A percentile compares a stretch with the other conserved stretches of the same genome.
Conservation (phyloP, 2,329 filamentous ascomycete species). For the Taxawa tesnikishii region DNA sequence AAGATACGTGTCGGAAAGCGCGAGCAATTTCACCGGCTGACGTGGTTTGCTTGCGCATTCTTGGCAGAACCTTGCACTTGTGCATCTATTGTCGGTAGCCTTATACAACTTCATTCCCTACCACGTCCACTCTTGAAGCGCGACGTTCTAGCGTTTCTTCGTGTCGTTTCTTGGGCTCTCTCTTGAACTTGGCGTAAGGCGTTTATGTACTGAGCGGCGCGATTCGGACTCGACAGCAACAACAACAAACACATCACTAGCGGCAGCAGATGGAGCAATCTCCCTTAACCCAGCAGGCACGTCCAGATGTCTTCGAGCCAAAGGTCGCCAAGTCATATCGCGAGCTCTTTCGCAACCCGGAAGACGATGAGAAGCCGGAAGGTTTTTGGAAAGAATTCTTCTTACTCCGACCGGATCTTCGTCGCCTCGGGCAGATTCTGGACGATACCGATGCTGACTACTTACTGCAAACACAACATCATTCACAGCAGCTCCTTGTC, state of each 20-base stretch:
- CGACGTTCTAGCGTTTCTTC: too few species aligned
- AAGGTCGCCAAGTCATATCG: conserved; percentile 91
- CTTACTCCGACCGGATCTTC: conserved; percentile 66
- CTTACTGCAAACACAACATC: conserved; percentile 60
- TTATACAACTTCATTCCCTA: too few species aligned
- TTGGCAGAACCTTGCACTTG: too few species aligned
- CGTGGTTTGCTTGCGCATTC: too few species aligned
- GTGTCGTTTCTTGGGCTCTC: too few species aligned
- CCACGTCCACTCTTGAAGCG: too few species aligned
- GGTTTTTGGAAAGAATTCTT: conserved; percentile 98
- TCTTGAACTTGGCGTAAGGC: background rate
- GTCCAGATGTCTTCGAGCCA: conserved; percentile 81
- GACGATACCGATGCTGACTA: conserved; percentile 60
- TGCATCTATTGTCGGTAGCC: too few species aligned
- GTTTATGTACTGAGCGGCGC: background rate
- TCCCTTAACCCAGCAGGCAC: conserved; percentile 82
- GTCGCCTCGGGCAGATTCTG: conserved; percentile 55
- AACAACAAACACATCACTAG: too few species aligned
- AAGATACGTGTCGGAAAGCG: too few species aligned
- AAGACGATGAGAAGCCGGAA: conserved; percentile 60
- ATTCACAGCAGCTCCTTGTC: conserved; percentile 67
- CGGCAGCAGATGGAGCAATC: conserved; percentile 90
- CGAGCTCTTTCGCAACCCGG: conserved; percentile 59
- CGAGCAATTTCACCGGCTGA: too few species aligned
- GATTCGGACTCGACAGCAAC: too few species aligned